Evolutionary conservation across 2,329 filamentous ascomycete genomes (phyloP).

Genomic region (Alternaria viburni): DNA sequence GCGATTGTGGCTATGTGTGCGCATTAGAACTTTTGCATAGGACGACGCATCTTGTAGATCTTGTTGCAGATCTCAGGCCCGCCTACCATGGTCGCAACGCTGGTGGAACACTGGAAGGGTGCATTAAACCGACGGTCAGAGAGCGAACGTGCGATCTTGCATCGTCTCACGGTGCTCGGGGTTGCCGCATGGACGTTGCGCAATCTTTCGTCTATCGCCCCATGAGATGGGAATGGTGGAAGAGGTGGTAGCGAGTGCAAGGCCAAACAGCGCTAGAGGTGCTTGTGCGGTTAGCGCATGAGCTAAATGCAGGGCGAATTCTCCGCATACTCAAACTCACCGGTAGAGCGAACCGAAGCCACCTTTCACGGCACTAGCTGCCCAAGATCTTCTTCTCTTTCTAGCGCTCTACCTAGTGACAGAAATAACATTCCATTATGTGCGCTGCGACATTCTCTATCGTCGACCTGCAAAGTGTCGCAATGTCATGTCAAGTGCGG

Average conservation of each 20-base stretch:
- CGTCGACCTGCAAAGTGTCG: neutral
- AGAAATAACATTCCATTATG: neutral
- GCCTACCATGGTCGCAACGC: neutral
- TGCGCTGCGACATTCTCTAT: neutral
- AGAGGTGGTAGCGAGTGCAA: neutral
- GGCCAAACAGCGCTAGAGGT: neutral
- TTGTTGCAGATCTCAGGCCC: neutral
- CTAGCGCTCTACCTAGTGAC: neutral
- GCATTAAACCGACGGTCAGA: neutral
- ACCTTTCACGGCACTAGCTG: neutral
- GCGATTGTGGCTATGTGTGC: neutral
- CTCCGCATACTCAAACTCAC: neutral
- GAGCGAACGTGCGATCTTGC: neutral
- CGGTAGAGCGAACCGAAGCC: neutral
- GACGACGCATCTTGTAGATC: neutral
- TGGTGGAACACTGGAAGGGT: slow-evolving; percentile 3
- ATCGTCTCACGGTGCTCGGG: neutral
- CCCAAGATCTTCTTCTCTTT: neutral
- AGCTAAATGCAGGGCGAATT: slow-evolving; percentile 1
- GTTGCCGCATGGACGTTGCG: neutral
- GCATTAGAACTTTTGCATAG: neutral
- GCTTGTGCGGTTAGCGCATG: neutral
- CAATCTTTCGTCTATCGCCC: neutral
- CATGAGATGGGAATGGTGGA: neutral
- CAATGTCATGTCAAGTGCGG: neutral